Percentiles rank a stretch among this genome's conserved stretches.
phyloP scores from a whole-genome alignment of 331 rosid species.

The Rosa hybrid region DNA sequence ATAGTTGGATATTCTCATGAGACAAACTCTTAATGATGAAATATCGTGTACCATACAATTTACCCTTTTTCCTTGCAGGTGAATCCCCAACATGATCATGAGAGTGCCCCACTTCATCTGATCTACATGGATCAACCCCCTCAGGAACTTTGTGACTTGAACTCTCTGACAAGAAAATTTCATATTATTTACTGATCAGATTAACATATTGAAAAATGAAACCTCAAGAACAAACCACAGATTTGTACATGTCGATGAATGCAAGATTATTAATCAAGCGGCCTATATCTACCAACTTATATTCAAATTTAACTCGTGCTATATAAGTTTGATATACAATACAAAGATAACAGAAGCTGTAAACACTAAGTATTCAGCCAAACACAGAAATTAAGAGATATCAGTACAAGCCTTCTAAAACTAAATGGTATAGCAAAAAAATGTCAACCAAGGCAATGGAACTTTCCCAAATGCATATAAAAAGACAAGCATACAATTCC shows the following conservation, averaged over 20 bases:
- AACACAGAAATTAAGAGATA: neutral
- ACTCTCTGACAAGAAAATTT: constrained; percentile 51
- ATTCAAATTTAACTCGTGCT: neutral
- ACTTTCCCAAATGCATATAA: neutral
- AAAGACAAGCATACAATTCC: neutral
- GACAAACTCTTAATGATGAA: constrained; percentile 71
- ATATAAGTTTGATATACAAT: neutral
- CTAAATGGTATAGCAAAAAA: neutral
- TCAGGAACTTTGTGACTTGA: constrained; percentile 50
- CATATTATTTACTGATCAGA: constrained; percentile 19
- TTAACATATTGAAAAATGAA: neutral
- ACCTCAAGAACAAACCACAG: neutral
- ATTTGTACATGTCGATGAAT: neutral
- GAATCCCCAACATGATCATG: constrained; percentile 38
- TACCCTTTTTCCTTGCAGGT: constrained; percentile 41
- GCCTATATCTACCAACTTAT: constrained; percentile 10
- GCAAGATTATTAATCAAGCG: neutral
- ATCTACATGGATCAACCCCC: constrained; percentile 37
- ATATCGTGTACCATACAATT: constrained; percentile 43
- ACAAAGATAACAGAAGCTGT: neutral
- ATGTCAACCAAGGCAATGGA: neutral
- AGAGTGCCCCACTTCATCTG: constrained; percentile 38
- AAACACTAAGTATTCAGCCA: neutral
- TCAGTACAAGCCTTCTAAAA: neutral
- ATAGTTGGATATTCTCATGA: constrained; percentile 53